Evolutionary conservation across 2,329 filamentous ascomycete genomes (phyloP).

Genomic region (Westerdykella sp.): DNA sequence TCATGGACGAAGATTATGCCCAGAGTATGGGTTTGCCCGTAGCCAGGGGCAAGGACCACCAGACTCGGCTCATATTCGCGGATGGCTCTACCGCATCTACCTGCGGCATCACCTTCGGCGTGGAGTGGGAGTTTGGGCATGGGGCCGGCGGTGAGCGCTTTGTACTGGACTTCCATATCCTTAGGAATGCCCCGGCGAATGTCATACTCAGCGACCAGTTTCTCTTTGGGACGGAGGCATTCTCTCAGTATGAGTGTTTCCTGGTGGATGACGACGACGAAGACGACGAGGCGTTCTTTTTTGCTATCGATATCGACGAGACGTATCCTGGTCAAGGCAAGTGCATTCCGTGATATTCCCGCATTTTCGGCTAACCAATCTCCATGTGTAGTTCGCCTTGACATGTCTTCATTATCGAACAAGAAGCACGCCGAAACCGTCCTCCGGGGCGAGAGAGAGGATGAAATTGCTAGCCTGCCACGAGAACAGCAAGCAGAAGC

Average conservation of each 20-base stretch:
- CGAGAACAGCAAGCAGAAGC: no score
- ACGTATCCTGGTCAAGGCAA: no score
- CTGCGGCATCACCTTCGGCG: conserved; percentile 9
- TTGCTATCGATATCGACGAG: no score
- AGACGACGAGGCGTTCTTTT: no score
- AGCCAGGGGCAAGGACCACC: background rate
- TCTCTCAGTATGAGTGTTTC: background rate
- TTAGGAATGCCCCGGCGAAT: conserved; percentile 5
- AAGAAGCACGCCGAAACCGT: no score
- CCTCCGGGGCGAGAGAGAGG: no score
- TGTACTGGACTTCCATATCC: conserved; percentile 6
- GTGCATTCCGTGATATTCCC: no score
- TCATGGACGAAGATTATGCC: conserved; percentile 13
- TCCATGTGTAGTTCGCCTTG: no score
- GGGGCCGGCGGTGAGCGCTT: conserved; percentile 1
- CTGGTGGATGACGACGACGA: no score
- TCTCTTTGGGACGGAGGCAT: conserved; percentile 6
- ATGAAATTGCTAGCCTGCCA: no score
- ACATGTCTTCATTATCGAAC: no score
- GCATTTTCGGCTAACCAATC: no score
- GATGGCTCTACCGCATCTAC: conserved; percentile 8
- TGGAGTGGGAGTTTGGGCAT: conserved; percentile 11
- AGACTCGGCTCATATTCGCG: conserved; percentile 6
- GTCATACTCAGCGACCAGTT: conserved; percentile 7
- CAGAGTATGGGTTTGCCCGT: conserved; percentile 2